A percentile compares a stretch with the other conserved stretches of the same genome.
These are phyloP conservation scores for Grigorovia humatica DNA, from an alignment of 805 yeast species.

Conservation along the genomic window DNA sequence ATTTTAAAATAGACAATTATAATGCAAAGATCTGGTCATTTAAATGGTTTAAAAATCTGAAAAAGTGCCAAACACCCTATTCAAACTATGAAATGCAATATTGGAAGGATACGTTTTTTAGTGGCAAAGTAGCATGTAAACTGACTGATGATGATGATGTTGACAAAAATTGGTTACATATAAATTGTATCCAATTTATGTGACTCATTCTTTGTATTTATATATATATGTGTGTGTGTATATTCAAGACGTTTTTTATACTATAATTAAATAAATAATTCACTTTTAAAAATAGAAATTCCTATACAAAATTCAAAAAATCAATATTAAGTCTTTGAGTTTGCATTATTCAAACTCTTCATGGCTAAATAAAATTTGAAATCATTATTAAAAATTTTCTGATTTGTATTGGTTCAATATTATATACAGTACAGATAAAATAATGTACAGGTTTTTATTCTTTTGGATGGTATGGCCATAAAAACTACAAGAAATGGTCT, in stretches of 20 bases:
- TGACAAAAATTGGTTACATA: slow-evolving; percentile 18
- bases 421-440: not conserved
- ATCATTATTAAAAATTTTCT: too few relatives aligned
- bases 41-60: slow-evolving; percentile 30
- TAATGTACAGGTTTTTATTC: not conserved
- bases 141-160: slow-evolving; percentile 18
- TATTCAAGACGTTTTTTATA: too few relatives aligned
- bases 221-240: too few relatives aligned
- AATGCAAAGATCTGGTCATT: slow-evolving; percentile 32
- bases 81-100: slow-evolving; percentile 44
- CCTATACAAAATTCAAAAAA: too few relatives aligned
- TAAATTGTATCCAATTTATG: slow-evolving; percentile 19
- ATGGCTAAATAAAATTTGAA: too few relatives aligned
- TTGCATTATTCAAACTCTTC: too few relatives aligned
- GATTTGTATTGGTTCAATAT: too few relatives aligned
- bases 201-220: not conserved
- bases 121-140: slow-evolving; percentile 35
- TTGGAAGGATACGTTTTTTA: slow-evolving; percentile 44
- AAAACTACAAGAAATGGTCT: slow-evolving; percentile 2
- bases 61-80: slow-evolving; percentile 37
- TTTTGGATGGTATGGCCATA: not conserved
- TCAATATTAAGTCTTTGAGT: too few relatives aligned
- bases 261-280: too few relatives aligned
- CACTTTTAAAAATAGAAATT: too few relatives aligned
- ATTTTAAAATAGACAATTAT: slow-evolving; percentile 10